phyloP scores from a whole-genome alignment of 73 alveolate species.

The Tetrahymena thermophila region DNA sequence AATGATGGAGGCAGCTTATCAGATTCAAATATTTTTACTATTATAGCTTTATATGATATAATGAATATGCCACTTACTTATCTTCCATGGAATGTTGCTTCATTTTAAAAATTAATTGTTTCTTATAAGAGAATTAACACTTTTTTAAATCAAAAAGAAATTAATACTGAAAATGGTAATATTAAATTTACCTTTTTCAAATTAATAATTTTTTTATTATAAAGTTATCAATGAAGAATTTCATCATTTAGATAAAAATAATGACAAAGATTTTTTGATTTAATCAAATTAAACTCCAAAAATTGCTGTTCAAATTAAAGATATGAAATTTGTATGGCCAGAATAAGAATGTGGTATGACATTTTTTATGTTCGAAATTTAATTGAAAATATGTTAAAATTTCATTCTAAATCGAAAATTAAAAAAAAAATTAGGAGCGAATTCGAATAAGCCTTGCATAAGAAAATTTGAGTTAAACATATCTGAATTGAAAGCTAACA shows the following conservation, averaged over 20 bases:
- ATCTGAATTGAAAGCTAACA: background rate
- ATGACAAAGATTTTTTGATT: too few species aligned
- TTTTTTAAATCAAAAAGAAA: background rate
- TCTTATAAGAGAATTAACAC: slow-evolving; percentile 13
- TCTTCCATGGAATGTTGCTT: slow-evolving; percentile 3
- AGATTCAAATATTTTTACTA: slow-evolving; percentile 14
- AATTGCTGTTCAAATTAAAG: background rate
- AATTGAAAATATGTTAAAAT: too few species aligned
- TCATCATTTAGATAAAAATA: too few species aligned
- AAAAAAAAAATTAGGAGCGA: background rate
- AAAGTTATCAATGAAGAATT: too few species aligned
- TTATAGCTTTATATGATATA: slow-evolving; percentile 17
- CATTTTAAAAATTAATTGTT: slow-evolving; percentile 1
- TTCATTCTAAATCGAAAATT: too few species aligned
- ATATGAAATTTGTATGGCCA: too few species aligned
- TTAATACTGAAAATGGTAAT: background rate
- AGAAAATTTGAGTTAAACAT: background rate
- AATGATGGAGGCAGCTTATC: background rate
- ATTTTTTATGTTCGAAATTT: too few species aligned
- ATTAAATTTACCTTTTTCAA: too few species aligned
- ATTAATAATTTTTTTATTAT: too few species aligned
- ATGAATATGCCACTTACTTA: slow-evolving; percentile 12
- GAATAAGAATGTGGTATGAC: background rate
- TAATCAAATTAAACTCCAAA: background rate
- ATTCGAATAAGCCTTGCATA: background rate